phyloP scores from a whole-genome alignment of 140 eudicot species.

The Artemisia princeps region DNA sequence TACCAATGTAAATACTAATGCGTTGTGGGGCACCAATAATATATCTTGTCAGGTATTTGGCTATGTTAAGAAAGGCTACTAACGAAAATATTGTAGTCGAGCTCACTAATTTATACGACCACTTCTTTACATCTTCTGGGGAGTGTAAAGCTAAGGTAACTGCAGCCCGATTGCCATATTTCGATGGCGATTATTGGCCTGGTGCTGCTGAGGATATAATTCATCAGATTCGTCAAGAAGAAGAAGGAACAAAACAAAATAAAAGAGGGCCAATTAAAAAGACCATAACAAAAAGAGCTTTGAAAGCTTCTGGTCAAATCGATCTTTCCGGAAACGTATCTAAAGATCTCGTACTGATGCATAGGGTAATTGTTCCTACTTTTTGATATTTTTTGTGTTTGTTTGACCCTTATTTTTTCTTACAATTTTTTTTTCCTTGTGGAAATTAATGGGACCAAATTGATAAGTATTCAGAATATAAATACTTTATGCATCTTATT shows the following conservation, averaged over 20 bases:
- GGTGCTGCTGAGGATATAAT: conserved; percentile 98
- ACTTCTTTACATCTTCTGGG: conserved; percentile 67
- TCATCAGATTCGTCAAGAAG: conserved; percentile 72
- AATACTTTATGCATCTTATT: too few relatives aligned
- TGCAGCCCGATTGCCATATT: conserved; percentile 88
- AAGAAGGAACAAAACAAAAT: conserved; percentile 56
- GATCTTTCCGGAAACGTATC: conserved; percentile 89
- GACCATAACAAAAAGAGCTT: conserved; percentile 64
- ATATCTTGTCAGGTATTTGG: conserved; percentile 57
- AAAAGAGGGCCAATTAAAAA: conserved; percentile 71
- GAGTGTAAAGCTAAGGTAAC: conserved; percentile 93
- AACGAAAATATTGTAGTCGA: conserved; percentile 74
- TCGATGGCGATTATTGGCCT: conserved; percentile 98
- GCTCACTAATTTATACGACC: conserved; percentile 78
- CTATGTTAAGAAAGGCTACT: conserved; percentile 80
- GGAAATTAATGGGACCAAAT: not conserved
- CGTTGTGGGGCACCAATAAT: not conserved
- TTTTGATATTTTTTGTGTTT: not conserved
- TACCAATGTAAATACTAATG: conserved; percentile 1
- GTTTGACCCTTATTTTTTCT: not conserved
- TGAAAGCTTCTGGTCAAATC: conserved; percentile 74
- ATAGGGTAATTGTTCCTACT: conserved; percentile 39
- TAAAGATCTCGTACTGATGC: conserved; percentile 83
- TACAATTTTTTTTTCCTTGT: not conserved
- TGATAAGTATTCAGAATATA: not conserved